These are phyloP conservation scores for Cladophialophora yegresii DNA, from an alignment of 2,329 filamentous ascomycete species.

Conservation along the genomic window DNA sequence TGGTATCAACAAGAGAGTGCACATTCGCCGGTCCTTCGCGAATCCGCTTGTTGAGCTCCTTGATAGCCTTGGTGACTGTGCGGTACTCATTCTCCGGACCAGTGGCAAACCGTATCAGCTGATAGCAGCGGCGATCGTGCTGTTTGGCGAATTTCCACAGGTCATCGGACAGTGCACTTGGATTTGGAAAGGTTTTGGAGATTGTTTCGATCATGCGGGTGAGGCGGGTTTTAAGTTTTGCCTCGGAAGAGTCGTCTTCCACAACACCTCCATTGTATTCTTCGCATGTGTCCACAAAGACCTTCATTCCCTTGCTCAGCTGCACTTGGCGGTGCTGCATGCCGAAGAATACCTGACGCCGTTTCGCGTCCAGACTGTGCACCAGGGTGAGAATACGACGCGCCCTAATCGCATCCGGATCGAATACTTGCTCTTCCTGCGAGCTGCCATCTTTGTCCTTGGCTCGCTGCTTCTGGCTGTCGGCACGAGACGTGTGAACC, in stretches of 20 bases:
- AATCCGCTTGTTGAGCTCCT: conserved; percentile 81
- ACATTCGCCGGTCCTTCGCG: conserved; percentile 61
- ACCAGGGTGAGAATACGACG: conserved; percentile 82
- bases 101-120: conserved; percentile 83
- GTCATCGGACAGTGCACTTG: conserved; percentile 69
- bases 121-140: conserved; percentile 86
- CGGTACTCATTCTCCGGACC: conserved; percentile 86
- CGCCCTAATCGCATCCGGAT: conserved; percentile 67
- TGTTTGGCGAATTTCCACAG: conserved; percentile 87
- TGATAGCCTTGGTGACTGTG: conserved; percentile 84
- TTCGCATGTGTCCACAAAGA: conserved; percentile 83
- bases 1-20: conserved; percentile 66
- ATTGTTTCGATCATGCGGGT: conserved; percentile 73
- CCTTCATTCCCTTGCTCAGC: conserved; percentile 70
- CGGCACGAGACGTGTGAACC: conserved; percentile 48
- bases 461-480: conserved; percentile 55
- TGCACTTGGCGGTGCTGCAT: conserved; percentile 76
- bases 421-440: conserved; percentile 42
- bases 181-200: conserved; percentile 74
- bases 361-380: conserved; percentile 72
- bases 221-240: conserved; percentile 68
- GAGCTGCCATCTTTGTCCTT: conserved; percentile 44
- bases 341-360: conserved; percentile 85
- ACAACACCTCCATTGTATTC: conserved; percentile 85
- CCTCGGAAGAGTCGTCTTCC: conserved; percentile 66